Evolutionary conservation across 306 rosid species (phyloP), one percentile per base, ranked within the genome.

Genomic region (Dalbergia cultrata): DNA sequence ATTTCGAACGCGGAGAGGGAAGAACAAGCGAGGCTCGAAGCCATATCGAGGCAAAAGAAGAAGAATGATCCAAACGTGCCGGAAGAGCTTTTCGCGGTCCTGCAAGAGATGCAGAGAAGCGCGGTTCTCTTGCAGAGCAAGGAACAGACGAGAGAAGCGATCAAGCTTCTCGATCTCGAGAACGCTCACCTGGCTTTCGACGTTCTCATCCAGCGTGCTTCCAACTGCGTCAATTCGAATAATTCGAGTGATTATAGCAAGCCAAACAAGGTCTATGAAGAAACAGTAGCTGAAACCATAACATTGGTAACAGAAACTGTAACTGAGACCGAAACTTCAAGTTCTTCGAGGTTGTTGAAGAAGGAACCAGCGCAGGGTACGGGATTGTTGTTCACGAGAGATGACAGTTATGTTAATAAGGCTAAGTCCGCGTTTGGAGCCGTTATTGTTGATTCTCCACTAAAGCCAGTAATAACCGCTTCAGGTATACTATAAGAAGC

Each of bases 111-210:
- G 93, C 89, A 82, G 75, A 86, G 35, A 82, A 84, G 37, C 67
- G 3, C 86, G 75, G 85, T 88, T 18, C 43, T 66, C 50, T 89
- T 86, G 71, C 85, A 87, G 34, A 81, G 88, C 88, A 81, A 74
- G 59, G 88, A 87, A 64, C 83, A 86, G 76, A 91, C 81, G 80
- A 67, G 85, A 56, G 93, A 91, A 72, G 92, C 93, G 3, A 7
- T 83, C 17, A 81, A 80, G 74, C 57, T 91, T 67, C 87, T 91
- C 47, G 93, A 91, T 76, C 90, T 89, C n/a, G 96, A 91, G 54
- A 78, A 78, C 77, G 71, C 77, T n/a, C 90, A 89, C 64, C 39
- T 17, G 4, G 77, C 86, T 78, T 89, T 87, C 82, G 96, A 91
- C 37, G 90, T 87, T 21, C 81, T 87, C 43, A 80, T 91, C 60